Evolutionary conservation across 371 early-diverging fungal genomes (phyloP).

Genomic region (Haplosporangium sp.): DNA sequence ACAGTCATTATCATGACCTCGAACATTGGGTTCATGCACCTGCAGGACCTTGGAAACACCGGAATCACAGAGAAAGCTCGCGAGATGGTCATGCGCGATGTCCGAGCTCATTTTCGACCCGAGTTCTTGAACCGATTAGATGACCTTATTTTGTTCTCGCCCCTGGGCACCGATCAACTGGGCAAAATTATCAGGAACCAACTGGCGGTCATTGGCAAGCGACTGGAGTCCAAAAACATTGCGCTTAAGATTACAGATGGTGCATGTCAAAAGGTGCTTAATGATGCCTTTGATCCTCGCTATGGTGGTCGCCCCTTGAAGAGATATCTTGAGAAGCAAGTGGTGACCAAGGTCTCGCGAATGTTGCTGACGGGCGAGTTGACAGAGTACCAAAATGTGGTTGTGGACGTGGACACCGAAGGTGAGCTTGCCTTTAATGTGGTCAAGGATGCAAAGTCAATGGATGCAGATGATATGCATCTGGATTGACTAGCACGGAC

Average conservation of each 20-base stretch:
- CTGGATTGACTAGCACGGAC: conserved; percentile 33
- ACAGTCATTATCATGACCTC: conserved; percentile 94
- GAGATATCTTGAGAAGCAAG: conserved; percentile 71
- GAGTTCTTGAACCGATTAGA: conserved; percentile 95
- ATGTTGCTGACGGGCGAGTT: conserved; percentile 74
- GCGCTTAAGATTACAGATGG: conserved; percentile 72
- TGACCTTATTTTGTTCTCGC: conserved; percentile 74
- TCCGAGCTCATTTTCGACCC: conserved; percentile 86
- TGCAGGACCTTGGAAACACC: conserved; percentile 58
- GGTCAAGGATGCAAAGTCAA: neutral
- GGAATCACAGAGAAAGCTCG: conserved; percentile 66
- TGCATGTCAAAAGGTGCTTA: conserved; percentile 83
- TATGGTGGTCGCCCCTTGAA: conserved; percentile 86
- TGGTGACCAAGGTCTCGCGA: conserved; percentile 79
- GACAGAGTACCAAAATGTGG: conserved; percentile 57
- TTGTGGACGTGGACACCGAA: conserved; percentile 40
- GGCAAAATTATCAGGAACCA: conserved; percentile 85
- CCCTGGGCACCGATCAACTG: conserved; percentile 70
- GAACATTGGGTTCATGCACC: conserved; percentile 82
- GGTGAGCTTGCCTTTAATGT: conserved; percentile 45
- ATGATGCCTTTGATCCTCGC: conserved; percentile 84
- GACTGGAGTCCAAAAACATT: conserved; percentile 82
- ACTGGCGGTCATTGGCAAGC: conserved; percentile 77
- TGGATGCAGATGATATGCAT: conserved; percentile 30
- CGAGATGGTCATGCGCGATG: conserved; percentile 74